phyloP scores from a whole-genome alignment of 2,329 filamentous ascomycete species.

The Neopestalotiopsis sp. region DNA sequence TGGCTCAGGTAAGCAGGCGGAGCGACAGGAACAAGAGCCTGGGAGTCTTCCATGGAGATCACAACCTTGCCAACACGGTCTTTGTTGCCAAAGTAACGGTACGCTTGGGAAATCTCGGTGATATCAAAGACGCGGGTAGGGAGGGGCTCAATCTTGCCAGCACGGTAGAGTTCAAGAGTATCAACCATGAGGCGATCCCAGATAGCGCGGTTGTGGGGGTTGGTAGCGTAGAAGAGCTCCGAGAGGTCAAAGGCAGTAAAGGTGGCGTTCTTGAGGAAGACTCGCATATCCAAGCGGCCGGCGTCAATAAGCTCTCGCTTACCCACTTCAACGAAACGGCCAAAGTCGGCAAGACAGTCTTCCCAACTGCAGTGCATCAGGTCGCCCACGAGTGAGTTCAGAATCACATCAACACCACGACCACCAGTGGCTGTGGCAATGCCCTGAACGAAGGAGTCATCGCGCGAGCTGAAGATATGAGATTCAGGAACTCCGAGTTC shows the following conservation, averaged over 20 bases:
- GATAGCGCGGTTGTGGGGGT: not conserved
- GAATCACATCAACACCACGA: constrained; percentile 22
- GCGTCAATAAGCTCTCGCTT: constrained; percentile 29
- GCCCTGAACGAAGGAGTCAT: constrained; percentile 20
- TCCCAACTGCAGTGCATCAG: constrained; percentile 21
- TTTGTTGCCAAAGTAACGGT: not conserved
- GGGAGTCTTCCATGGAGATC: not conserved
- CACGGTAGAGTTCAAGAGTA: constrained; percentile 23
- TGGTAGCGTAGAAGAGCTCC: constrained; percentile 13
- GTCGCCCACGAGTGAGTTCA: constrained; percentile 24
- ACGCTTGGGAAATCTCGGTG: constrained; percentile 32
- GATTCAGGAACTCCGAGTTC: constrained; percentile 13
- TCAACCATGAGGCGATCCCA: not conserved
- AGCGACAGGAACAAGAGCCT: not conserved
- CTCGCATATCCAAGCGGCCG: constrained; percentile 39
- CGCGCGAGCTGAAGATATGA: constrained; percentile 22
- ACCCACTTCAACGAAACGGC: constrained; percentile 23
- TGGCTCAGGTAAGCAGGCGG: not conserved
- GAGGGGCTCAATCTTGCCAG: constrained; percentile 23
- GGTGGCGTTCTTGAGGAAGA: constrained; percentile 39
- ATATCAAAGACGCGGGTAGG: constrained; percentile 24
- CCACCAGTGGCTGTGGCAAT: constrained; percentile 18
- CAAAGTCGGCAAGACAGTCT: constrained; percentile 21
- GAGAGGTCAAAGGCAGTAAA: constrained; percentile 32
- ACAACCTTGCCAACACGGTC: not conserved